phyloP scores from a whole-genome alignment of 495 filamentous ascomycete species.

The Delitschia confertaspora region DNA sequence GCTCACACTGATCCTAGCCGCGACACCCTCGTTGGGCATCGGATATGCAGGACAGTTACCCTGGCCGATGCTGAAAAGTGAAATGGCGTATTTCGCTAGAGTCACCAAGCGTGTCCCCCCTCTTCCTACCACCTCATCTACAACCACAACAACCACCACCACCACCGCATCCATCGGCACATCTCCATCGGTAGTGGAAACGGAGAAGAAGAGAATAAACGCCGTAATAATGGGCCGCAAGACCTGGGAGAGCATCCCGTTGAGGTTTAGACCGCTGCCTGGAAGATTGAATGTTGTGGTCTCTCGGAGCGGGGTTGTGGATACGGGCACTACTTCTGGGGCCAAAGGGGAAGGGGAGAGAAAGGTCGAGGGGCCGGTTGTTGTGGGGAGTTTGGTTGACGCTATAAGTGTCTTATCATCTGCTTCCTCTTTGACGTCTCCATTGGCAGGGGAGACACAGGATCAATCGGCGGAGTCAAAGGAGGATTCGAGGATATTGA shows the following conservation, averaged over 20 bases:
- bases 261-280: conserved; percentile 64
- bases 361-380: conserved; percentile 11
- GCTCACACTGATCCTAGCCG: conserved; percentile 68
- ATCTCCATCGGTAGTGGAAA: no score
- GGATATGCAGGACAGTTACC: conserved; percentile 71
- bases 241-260: conserved; percentile 83
- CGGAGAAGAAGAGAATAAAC: conserved; percentile 40
- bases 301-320: conserved; percentile 40
- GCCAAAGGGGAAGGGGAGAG: conserved; percentile 8
- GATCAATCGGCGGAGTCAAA: no score
- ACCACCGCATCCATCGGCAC: conserved; percentile 7
- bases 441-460: no score
- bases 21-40: conserved; percentile 74
- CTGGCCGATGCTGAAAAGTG: conserved; percentile 76
- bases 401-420: conserved; percentile 47
- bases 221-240: conserved; percentile 95
- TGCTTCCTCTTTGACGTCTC: no score
- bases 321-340: conserved; percentile 25
- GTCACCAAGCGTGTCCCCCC: conserved; percentile 60
- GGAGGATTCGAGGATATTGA: no score
- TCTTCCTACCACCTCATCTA: conserved; percentile 1
- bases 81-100: conserved; percentile 91
- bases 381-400: conserved; percentile 54
- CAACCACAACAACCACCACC: not conserved
- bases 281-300: conserved; percentile 73